Conservation (phyloP, 1,284 basidiomycete genomes). For the Malassezia yamatoensis region DNA sequence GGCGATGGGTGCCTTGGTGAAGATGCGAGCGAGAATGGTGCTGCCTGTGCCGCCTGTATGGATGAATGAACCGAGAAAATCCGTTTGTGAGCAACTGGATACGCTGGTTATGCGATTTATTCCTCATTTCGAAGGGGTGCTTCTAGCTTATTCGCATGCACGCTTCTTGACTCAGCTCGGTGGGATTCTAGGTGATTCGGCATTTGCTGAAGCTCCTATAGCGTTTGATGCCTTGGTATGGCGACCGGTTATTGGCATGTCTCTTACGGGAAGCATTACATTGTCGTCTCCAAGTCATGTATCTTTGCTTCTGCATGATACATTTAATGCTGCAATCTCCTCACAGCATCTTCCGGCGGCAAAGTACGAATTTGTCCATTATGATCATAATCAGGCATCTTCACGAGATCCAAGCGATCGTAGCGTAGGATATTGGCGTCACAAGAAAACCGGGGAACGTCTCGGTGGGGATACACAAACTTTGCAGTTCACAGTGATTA, state of each 20-base stretch:
- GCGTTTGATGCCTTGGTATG: constrained; percentile 77
- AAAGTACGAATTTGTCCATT: constrained; percentile 77
- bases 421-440: constrained; percentile 65
- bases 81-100: constrained; percentile 40
- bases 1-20: constrained; percentile 25
- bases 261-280: constrained; percentile 73
- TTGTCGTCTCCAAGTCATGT: constrained; percentile 88
- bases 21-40: constrained; percentile 30
- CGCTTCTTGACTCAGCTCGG: constrained; percentile 62
- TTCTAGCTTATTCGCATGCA: constrained; percentile 73
- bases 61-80: constrained; percentile 23
- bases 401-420: constrained; percentile 15
- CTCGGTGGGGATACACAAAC: constrained; percentile 64
- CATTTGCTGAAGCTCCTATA: constrained; percentile 67
- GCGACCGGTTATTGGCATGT: constrained; percentile 76
- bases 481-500: constrained; percentile 80
- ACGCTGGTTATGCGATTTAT: constrained; percentile 51
- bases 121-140: constrained; percentile 72
- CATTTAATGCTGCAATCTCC: constrained; percentile 94
- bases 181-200: constrained; percentile 69
- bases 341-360: constrained; percentile 75
- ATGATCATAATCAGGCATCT: constrained; percentile 22
- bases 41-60: constrained; percentile 39
- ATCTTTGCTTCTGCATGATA: constrained; percentile 79
- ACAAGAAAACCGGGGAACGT: constrained; percentile 59